Conservation (phyloP, 257 asterid genomes). For the Coffea eugenioides region DNA sequence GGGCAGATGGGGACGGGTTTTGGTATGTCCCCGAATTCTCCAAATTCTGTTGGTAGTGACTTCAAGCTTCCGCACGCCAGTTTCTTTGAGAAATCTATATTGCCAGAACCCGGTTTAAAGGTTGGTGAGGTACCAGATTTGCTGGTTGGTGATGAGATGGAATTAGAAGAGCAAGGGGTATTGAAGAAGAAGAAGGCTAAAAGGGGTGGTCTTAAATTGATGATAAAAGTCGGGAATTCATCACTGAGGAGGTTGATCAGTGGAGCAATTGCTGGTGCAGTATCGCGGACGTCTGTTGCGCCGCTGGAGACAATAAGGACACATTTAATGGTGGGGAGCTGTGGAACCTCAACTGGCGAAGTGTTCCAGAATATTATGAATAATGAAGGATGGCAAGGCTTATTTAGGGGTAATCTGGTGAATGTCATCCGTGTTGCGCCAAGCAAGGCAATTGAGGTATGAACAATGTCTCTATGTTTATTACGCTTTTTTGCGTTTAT, state of each 20-base stretch:
- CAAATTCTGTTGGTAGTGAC: slow-evolving; percentile 22
- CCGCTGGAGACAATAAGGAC: slow-evolving; percentile 54
- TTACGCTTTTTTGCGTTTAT: background rate
- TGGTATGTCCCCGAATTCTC: slow-evolving; percentile 32
- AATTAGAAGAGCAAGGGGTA: slow-evolving; percentile 17
- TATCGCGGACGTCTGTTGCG: slow-evolving; percentile 46
- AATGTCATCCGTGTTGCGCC: slow-evolving; percentile 57
- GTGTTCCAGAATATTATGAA: slow-evolving; percentile 43
- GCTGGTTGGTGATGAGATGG: slow-evolving; percentile 21
- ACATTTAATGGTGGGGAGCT: slow-evolving; percentile 52
- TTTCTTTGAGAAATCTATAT: slow-evolving; percentile 23
- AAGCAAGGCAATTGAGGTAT: slow-evolving; percentile 58
- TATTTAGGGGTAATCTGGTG: slow-evolving; percentile 52
- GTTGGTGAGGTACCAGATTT: slow-evolving; percentile 25
- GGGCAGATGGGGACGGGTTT: slow-evolving; percentile 42
- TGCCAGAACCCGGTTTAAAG: slow-evolving; percentile 28
- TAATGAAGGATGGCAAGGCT: slow-evolving; percentile 52
- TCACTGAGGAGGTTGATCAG: slow-evolving; percentile 50
- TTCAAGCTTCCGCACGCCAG: slow-evolving; percentile 27
- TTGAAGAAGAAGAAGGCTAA: slow-evolving; percentile 22
- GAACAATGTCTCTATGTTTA: background rate
- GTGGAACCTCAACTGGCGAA: slow-evolving; percentile 41
- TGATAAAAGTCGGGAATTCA: slow-evolving; percentile 36
- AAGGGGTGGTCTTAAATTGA: slow-evolving; percentile 33
- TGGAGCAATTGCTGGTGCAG: slow-evolving; percentile 53